phyloP scores from a whole-genome alignment of 345 rosid genomes.

The Linum trigynum region DNA sequence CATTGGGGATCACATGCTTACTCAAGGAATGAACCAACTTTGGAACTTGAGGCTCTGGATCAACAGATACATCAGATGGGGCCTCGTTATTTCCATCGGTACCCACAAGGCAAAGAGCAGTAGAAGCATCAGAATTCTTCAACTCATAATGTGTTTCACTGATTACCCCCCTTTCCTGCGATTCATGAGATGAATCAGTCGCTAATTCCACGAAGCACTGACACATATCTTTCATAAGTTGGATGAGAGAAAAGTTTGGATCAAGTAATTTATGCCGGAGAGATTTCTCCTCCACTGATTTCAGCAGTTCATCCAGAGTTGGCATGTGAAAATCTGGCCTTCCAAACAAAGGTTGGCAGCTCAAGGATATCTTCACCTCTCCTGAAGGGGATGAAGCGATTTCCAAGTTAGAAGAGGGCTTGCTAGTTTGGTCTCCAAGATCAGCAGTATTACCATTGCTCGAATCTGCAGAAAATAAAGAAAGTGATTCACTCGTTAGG shows the following conservation, averaged over 20 bases:
- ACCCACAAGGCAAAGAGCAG: conserved; percentile 17
- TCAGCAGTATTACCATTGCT: conserved; percentile 17
- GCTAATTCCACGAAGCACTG: conserved; percentile 65
- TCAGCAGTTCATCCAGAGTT: conserved; percentile 55
- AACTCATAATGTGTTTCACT: conserved; percentile 28
- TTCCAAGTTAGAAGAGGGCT: conserved; percentile 37
- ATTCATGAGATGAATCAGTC: conserved; percentile 42
- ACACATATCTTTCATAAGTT: conserved; percentile 71
- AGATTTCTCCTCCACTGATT: conserved; percentile 66
- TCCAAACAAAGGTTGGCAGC: conserved; percentile 51
- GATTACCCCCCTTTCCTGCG: conserved; percentile 38
- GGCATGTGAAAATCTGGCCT: conserved; percentile 49
- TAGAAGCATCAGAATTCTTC: conserved; percentile 37
- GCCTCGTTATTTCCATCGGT: conserved; percentile 9
- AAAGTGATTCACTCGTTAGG: conserved; percentile 1
- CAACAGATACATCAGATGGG: conserved; percentile 7
- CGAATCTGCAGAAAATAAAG: conserved; percentile 23
- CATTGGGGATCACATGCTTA: conserved; percentile 15
- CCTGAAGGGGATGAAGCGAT: conserved; percentile 67
- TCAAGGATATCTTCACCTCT: conserved; percentile 77
- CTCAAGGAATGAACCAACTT: conserved; percentile 3
- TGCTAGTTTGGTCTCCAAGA: conserved; percentile 22
- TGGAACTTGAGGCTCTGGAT: conserved; percentile 13
- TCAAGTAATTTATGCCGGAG: conserved; percentile 67
- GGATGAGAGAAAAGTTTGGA: conserved; percentile 55